phyloP scores from a whole-genome alignment of 352 stramenopile genomes.

The Phytophthora tubulina region DNA sequence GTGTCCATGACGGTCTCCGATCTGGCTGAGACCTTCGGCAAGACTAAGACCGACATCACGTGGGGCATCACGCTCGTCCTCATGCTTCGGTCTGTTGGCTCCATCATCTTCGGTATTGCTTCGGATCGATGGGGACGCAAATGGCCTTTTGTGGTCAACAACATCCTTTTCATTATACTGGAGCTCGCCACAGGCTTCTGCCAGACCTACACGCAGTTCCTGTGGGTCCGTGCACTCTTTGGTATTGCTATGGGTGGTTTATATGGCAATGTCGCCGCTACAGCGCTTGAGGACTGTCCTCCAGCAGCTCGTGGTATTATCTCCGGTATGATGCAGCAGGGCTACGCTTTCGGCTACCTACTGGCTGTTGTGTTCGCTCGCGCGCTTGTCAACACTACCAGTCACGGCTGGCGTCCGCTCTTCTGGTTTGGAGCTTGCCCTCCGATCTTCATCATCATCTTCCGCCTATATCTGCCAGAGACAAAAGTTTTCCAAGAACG shows the following conservation, averaged over 20 bases:
- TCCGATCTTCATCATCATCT: conserved; percentile 56
- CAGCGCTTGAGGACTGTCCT: conserved; percentile 56
- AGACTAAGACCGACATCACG: conserved; percentile 59
- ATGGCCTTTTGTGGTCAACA: conserved; percentile 56
- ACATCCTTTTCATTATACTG: conserved; percentile 53
- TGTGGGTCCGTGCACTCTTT: conserved; percentile 43
- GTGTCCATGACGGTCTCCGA: conserved; percentile 63
- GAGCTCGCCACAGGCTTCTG: conserved; percentile 56
- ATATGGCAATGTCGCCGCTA: conserved; percentile 58
- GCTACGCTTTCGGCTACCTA: conserved; percentile 57
- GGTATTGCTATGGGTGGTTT: conserved; percentile 63
- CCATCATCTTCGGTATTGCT: conserved; percentile 54
- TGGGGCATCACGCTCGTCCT: conserved; percentile 68
- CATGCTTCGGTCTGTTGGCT: conserved; percentile 58
- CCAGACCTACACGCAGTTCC: conserved; percentile 52
- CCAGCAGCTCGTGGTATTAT: conserved; percentile 53
- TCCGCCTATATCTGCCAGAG: conserved; percentile 48
- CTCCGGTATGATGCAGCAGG: conserved; percentile 65
- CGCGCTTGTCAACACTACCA: conserved; percentile 51
- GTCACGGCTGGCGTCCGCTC: conserved; percentile 56
- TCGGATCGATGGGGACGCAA: conserved; percentile 58
- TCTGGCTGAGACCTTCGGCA: conserved; percentile 54
- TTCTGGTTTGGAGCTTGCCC: conserved; percentile 64
- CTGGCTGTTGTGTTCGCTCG: conserved; percentile 52
- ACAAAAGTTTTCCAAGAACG: conserved; percentile 57